Conservation (phyloP, 805 yeast genomes). For the Candida arabinofermentans region DNA sequence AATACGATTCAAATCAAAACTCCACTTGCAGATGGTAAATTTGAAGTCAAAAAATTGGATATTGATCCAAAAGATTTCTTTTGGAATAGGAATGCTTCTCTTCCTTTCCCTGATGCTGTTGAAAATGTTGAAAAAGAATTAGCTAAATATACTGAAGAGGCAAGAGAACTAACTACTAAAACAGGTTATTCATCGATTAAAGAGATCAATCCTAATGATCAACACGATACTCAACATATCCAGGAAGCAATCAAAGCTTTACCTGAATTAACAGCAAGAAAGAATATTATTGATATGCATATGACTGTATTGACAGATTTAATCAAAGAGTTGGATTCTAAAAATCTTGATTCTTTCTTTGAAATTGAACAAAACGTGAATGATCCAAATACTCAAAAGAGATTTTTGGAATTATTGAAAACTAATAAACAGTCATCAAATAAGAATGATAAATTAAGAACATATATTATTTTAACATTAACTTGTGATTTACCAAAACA, state of each 20-base stretch:
- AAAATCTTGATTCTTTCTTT: conserved; percentile 83
- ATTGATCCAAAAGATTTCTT: conserved; percentile 91
- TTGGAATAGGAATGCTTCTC: conserved; percentile 78
- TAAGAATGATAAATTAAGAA: conserved; percentile 73
- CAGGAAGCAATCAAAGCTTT: conserved; percentile 87
- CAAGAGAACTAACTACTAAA: conserved; percentile 75
- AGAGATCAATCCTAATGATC: conserved; percentile 64
- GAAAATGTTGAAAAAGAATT: conserved; percentile 89
- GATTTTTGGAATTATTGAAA: conserved; percentile 56
- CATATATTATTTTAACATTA: conserved; percentile 76
- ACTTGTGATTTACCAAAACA: conserved; percentile 45
- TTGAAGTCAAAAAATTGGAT: conserved; percentile 63
- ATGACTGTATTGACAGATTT: conserved; percentile 90
- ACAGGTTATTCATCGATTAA: conserved; percentile 70
- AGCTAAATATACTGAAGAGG: conserved; percentile 77
- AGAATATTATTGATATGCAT: conserved; percentile 88
- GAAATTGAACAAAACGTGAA: conserved; percentile 86
- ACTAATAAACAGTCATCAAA: conserved; percentile 53
- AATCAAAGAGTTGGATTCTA: conserved; percentile 78
- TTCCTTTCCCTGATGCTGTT: conserved; percentile 98
- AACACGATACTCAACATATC: conserved; percentile 57
- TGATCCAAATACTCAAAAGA: conserved; percentile 53
- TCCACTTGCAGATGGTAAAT: conserved; percentile 26
- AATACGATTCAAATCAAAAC: conserved; percentile 70
- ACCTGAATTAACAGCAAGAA: conserved; percentile 88